A percentile compares a stretch with the other conserved stretches of the same genome.
phyloP scores from a whole-genome alignment of 163 green algal species.

The Prototheca wickerhamii region DNA sequence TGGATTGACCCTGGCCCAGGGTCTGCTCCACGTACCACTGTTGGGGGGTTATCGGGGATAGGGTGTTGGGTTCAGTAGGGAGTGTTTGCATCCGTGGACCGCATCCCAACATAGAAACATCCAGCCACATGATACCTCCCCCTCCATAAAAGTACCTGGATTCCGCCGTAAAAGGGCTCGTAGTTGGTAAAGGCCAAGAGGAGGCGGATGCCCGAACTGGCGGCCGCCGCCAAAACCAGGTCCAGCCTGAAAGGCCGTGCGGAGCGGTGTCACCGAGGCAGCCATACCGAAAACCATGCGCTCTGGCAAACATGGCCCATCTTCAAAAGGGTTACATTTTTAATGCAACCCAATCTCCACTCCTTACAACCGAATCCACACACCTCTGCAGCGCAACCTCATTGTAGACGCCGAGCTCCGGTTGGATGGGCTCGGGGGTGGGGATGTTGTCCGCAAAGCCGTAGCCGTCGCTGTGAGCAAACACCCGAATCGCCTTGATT shows the following conservation, averaged over 20 bases:
- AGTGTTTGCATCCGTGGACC: too few relatives aligned
- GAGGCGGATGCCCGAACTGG: constrained; percentile 3
- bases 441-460: neutral
- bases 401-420: constrained; percentile 14
- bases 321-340: too few relatives aligned
- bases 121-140: neutral
- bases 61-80: neutral
- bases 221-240: constrained; percentile 2
- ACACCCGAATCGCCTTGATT: neutral
- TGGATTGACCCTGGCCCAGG: neutral
- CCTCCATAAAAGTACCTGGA: neutral
- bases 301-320: too few relatives aligned
- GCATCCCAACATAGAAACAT: too few relatives aligned
- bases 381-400: constrained; percentile 6
- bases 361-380: too few relatives aligned
- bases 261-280: too few relatives aligned
- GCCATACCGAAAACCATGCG: too few relatives aligned
- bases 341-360: too few relatives aligned
- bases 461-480: constrained; percentile 4
- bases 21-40: constrained; percentile 4
- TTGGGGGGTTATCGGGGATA: neutral
- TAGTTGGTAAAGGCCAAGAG: constrained; percentile 16
- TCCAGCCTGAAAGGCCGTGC: constrained; percentile 6
- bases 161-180: constrained; percentile 16
- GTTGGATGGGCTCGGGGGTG: neutral